These are phyloP conservation scores for Russula vinacea DNA, from an alignment of 768 basidiomycete genomes.

Conservation along the genomic window DNA sequence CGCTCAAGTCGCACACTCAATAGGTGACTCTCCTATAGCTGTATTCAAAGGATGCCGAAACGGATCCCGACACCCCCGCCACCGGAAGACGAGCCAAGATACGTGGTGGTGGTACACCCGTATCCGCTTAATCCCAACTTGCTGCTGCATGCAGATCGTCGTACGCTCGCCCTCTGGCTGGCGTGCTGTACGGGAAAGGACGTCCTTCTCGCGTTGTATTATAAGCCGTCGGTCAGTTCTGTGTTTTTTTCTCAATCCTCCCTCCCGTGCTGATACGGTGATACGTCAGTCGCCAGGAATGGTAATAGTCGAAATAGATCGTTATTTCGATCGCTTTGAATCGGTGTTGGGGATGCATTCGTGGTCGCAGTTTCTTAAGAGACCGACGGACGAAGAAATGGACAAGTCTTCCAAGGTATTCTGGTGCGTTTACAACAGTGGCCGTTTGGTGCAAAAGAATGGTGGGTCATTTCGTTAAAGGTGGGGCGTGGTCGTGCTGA, in stretches of 20 bases:
- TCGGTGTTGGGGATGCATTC: conserved; percentile 43
- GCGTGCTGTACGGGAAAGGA: conserved; percentile 41
- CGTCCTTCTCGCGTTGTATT: conserved; percentile 41
- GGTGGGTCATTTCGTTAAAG: conserved; percentile 35
- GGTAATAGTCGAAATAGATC: conserved; percentile 45
- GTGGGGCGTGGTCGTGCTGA: background rate
- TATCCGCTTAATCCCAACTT: conserved; percentile 45
- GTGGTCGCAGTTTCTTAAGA: conserved; percentile 42
- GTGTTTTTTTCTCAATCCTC: background rate
- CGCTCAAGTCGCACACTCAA: too few relatives aligned
- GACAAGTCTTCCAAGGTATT: conserved; percentile 38
- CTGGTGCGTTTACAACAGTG: conserved; percentile 41
- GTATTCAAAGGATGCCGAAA: conserved; percentile 34
- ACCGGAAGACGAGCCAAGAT: conserved; percentile 44
- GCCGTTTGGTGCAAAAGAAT: conserved; percentile 45
- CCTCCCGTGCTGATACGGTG: background rate
- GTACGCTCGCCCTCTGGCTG: conserved; percentile 44
- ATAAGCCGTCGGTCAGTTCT: conserved; percentile 47
- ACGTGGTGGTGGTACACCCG: conserved; percentile 45
- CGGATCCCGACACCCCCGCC: conserved; percentile 44
- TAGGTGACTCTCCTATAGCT: too few relatives aligned
- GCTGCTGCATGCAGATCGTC: conserved; percentile 40
- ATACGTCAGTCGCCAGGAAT: conserved; percentile 41
- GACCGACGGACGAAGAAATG: conserved; percentile 36
- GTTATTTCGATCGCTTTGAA: conserved; percentile 37